Evolutionary conservation across 2,329 filamentous ascomycete genomes (phyloP), one percentile per base, ranked within the genome.

Genomic region (Apiospora kogelbergensis): DNA sequence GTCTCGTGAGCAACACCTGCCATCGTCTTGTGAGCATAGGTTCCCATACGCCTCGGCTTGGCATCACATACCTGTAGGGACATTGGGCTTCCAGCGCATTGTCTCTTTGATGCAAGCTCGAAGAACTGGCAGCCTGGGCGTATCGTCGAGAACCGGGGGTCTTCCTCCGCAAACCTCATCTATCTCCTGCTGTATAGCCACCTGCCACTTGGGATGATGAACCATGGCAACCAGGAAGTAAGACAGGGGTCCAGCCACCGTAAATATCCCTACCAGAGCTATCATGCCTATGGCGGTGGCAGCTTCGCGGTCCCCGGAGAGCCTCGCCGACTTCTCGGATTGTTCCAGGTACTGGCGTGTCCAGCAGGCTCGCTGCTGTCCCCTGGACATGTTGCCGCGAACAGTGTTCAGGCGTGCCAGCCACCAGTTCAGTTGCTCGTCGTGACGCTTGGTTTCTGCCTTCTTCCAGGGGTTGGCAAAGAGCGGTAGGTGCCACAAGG

Each of bases 401-500:
- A 80, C 80, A 5, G 73, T 76, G 1, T 78, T 57, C 0, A 86
- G 76, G n/a, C 80, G 79, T 6, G 83, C 77, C 83, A 86, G 84
- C 82, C 84, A 88, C 81, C 84, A 86, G 0, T 76, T 81, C 70
- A 86, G 82, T 70, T 88, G 85, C 45, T 83, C 81, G 60, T 87
- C 85, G 71, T 87, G 85, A 24, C 85, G 81, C 74, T 84, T 85
- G 48, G 79, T 80, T 74, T 88, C 85, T 7, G 83, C 82, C 17
- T 78, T 78, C 75, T 87, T 87, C 85, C 85, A 88, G 0, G 85
- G 85, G 71, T 87, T 87, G 63, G 87, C 79, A 17, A 76, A 71
- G 68, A 79, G 76, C 1, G 85, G 85, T 1, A 88, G 74, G 69
- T 86, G 81, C 85, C 85, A 87, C 0, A 88, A 79, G 5, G 85